Evolutionary conservation across 2,329 filamentous ascomycete genomes (phyloP), one percentile per base, ranked within the genome.

Genomic region (Dactylellina parvicollis): DNA sequence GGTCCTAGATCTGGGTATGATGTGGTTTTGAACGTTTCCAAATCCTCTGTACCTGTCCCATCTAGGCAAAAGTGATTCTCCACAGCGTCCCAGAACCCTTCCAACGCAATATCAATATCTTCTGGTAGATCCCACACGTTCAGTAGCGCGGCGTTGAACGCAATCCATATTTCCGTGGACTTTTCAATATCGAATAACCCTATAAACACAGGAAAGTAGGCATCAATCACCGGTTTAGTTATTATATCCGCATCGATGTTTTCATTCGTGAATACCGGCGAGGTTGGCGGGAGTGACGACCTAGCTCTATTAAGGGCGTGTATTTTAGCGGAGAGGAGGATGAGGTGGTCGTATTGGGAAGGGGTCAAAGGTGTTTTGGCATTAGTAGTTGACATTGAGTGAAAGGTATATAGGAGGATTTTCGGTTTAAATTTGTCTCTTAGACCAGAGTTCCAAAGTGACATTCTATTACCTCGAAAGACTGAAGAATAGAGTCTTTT

Each of bases 51-150:
- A n/a, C n/a, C n/a, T n/a, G n/a, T n/a, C n/a, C 14, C 30, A 34
- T 34, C 14, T 7, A 16, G 4, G n/a, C 24, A 28, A 28, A 49
- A 49, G 4, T 49, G 42, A 34, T 9, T 3, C 10, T 22, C 28
- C 4, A 59, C 44, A 20, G 12, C 2, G 0, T 52, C 54, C 61
- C 61, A 66, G 24, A 66, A 66, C 10, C 4, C 30, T 1, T 56
- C 42, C 12, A 20, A 12, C 2, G 22, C 49, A n/a, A 5, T 32
- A 9, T 52, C 34, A 3, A 34, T 22, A 46, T 67, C 46, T 32
- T 42, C 54, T n/a, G n/a, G n/a, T n/a, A 54, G 18, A n/a, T 67
- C 62, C 62, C 62, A 67, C 5, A 52, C 62, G 9, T 14, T 36
- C 24, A 59, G 44, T 12, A 67, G 24, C 9, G 36, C 54, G 1